Base-by-base conservation (phyloP, 139 green algal species). In the Closterium sp. region DNA sequence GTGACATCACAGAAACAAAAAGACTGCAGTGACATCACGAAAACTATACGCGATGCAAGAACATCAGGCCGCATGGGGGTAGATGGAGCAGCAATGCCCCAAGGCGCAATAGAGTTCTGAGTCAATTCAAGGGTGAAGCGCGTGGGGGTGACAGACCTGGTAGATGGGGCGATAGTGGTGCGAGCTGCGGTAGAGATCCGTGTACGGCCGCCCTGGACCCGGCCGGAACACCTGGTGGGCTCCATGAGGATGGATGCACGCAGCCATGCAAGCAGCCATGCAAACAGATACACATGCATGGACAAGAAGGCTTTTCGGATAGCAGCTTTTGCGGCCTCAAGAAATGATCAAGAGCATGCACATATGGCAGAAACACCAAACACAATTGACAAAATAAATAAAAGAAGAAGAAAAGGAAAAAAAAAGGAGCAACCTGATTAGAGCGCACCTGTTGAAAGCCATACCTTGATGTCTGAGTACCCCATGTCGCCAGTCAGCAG, bases 391-490 rank as follows among this genome's bases (percentile, higher is more conserved):
- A 50, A 9, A 17, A 50, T n/a, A n/a, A n/a, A n/a, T n/a, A n/a
- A n/a, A n/a, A n/a, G n/a, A n/a, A n/a, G n/a, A n/a, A n/a, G n/a
- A n/a, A n/a, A n/a, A n/a, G n/a, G n/a, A n/a, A n/a, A n/a, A n/a
- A n/a, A n/a, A n/a, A n/a, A n/a, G n/a, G n/a, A n/a, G n/a, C n/a
- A n/a, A n/a, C n/a, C n/a, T n/a, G n/a, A n/a, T n/a, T n/a, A n/a
- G n/a, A n/a, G n/a, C n/a, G n/a, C 1, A 50, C 0, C 38, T 50
- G 38, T 50, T 50, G 11, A 50, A 50, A 50, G 38, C 38, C 38
- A 7, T 9, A 94, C 91, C 85, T 94, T 94, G 29, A 94, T 93
- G 31, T 94, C 91, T 9, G 89, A 93, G 38, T 86, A 94, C 27
- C 30, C 42, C 27, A 91, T 62, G 88, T 94, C 91, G 7, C 91